Percentiles rank a stretch among this genome's conserved stretches.
phyloP scores from a whole-genome alignment of 108 stramenopile genomes.

The Nitzschia sp. region DNA sequence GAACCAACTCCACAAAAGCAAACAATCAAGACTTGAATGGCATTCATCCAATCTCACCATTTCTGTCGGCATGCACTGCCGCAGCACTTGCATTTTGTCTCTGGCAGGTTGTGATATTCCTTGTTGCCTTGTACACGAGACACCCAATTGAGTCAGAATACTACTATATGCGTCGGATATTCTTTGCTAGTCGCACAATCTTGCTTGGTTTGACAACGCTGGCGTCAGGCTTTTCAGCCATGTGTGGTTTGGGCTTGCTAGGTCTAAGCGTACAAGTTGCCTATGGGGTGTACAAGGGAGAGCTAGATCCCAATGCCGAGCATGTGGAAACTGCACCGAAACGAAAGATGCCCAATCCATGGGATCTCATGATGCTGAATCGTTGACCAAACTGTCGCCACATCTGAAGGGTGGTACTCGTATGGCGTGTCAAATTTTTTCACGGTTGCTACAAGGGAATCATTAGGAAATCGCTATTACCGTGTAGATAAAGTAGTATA shows the following conservation, averaged over 20 bases:
- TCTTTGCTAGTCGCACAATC: conserved; percentile 68
- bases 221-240: conserved; percentile 80
- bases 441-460: too few species aligned
- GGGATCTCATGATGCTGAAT: conserved; percentile 63
- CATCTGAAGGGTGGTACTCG: too few species aligned
- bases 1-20: too few species aligned
- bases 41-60: conserved; percentile 74
- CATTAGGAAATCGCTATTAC: too few species aligned
- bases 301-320: conserved; percentile 75
- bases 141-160: conserved; percentile 66
- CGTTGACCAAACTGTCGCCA: too few species aligned
- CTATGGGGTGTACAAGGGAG: conserved; percentile 69
- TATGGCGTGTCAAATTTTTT: too few species aligned
- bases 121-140: conserved; percentile 56
- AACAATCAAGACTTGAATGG: conserved; percentile 73
- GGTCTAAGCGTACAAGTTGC: conserved; percentile 67
- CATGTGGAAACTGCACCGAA: conserved; percentile 35
- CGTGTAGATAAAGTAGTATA: too few species aligned
- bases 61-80: conserved; percentile 61
- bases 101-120: conserved; percentile 58
- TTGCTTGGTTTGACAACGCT: conserved; percentile 70
- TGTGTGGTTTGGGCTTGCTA: conserved; percentile 75
- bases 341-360: conserved; percentile 62
- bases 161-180: conserved; percentile 58
- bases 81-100: conserved; percentile 57